phyloP scores from a whole-genome alignment of 495 filamentous ascomycete genomes.

The Penicilliopsis zonata region DNA sequence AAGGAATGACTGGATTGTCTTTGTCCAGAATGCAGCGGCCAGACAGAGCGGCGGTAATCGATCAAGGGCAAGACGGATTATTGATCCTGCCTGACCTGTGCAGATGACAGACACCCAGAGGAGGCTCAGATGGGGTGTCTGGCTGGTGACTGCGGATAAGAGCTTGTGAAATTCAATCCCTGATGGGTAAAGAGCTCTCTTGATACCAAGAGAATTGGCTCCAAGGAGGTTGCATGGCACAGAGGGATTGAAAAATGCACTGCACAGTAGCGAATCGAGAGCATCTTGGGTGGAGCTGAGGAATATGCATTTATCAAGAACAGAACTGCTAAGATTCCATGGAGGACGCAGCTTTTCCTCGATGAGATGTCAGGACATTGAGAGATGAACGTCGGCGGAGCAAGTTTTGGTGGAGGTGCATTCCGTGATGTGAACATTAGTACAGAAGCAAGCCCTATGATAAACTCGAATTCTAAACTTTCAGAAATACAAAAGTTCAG shows the following conservation, averaged over 20 bases:
- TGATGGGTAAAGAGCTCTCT: conserved; percentile 1
- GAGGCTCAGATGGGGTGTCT: conserved; percentile 3
- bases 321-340: conserved; percentile 3
- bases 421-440: conserved; percentile 4
- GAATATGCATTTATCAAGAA: conserved; percentile 7
- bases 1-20: conserved; percentile 9
- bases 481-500: conserved; percentile 6
- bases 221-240: conserved; percentile 10
- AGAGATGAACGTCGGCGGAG: conserved; percentile 3
- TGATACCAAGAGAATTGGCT: conserved; percentile 6
- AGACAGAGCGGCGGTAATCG: conserved; percentile 8
- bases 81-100: background rate
- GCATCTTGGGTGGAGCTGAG: conserved; percentile 8
- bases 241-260: conserved; percentile 9
- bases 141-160: conserved; percentile 1
- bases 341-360: conserved; percentile 1
- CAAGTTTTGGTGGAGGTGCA: conserved; percentile 3
- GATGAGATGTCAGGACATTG: background rate
- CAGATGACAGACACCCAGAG: conserved; percentile 6
- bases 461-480: conserved; percentile 5
- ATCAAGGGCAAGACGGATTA: conserved; percentile 1
- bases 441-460: conserved; percentile 5
- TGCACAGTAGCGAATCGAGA: conserved; percentile 10
- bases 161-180: conserved; percentile 2
- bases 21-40: conserved; percentile 6